Base-by-base conservation (phyloP, 2,329 filamentous ascomycete genomes). In the Colletotrichum tropicicola region DNA sequence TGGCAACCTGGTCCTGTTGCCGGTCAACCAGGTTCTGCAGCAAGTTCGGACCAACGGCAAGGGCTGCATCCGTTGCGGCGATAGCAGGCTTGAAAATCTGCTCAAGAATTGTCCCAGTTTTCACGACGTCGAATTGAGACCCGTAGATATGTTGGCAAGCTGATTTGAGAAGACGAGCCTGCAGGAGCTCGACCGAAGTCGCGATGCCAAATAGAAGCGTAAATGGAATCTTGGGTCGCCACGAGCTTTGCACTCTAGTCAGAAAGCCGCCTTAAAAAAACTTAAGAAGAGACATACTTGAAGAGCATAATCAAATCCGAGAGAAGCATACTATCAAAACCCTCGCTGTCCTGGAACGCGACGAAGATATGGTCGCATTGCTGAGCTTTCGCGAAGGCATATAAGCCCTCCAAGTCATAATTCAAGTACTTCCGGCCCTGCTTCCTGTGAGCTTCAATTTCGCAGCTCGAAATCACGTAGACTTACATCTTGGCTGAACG, bases 281-380 rank as follows among this genome's bases (percentile, higher is more conserved):
- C n/a, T 27, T 51, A 4, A 10, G 3, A 4, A 37, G 19, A 6
- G 19, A 28, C 23, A 23, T 4, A 91, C 90, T 87, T 86, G 65
- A 95, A 84, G 5, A 94, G 82, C 37, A 84, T 82, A 47, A 95
- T 85, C 35, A 93, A 73, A 62, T 95, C 92, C 1, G 89, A 89
- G 12, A 97, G 79, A n/a, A 96, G 77, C 28, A 80, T 80, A 48
- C 87, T 87, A 70, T 94, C 92, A 72, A 96, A 94, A 0, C 90
- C 92, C 77, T 96, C 93, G 67, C 91, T 93, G 72, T 96, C 92
- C 74, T 94, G 90, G 64, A 96, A 89, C 0, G 91, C 88, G 51
- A 97, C 81, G 54, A 93, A 85, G 9, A 95, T 85, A 69, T 88
- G 87, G 41, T 85, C 77, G 28, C 84, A 84, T 23, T 77, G 75